Evolutionary conservation across 306 rosid genomes (phyloP).

Genomic region (Dicorynia guianensis): DNA sequence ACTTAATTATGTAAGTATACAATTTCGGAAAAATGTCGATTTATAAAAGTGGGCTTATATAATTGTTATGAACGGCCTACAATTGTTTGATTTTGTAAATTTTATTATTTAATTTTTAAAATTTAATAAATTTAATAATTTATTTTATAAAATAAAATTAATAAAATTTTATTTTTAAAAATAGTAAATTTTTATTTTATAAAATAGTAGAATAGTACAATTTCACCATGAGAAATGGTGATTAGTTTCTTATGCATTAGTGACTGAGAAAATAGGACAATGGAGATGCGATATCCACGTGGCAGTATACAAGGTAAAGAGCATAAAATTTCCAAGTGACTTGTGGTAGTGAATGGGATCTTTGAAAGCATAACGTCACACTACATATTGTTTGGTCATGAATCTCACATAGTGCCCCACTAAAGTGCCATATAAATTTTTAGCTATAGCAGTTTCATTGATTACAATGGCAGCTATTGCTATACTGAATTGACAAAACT

Average conservation of each 20-base stretch:
- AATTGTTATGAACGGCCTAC: too few species aligned
- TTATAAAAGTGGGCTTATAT: too few species aligned
- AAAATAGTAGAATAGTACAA: too few species aligned
- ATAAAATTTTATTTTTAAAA: slow-evolving; percentile 13
- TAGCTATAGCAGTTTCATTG: slow-evolving; percentile 48
- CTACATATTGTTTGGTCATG: slow-evolving; percentile 50
- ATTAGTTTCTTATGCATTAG: slow-evolving; percentile 30
- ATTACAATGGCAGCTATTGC: slow-evolving; percentile 42
- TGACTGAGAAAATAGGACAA: slow-evolving; percentile 24
- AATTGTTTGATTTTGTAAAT: too few species aligned
- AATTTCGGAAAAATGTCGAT: too few species aligned
- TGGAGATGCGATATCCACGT: slow-evolving; percentile 44
- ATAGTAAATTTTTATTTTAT: slow-evolving; percentile 16
- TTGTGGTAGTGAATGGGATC: slow-evolving; percentile 43
- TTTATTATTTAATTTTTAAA: too few species aligned
- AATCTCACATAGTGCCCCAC: slow-evolving; percentile 61
- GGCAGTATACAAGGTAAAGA: slow-evolving; percentile 33
- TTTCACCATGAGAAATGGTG: too few species aligned
- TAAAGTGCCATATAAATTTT: slow-evolving; percentile 36
- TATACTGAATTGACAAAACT: slow-evolving; percentile 19
- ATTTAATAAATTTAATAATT: too few species aligned
- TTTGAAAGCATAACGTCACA: slow-evolving; percentile 60
- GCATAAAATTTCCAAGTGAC: slow-evolving; percentile 34
- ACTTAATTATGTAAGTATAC: too few species aligned
- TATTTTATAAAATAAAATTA: not conserved